Percentiles rank a stretch among this genome's conserved stretches.
phyloP scores from a whole-genome alignment of 768 basidiomycete genomes.

The Lactifluus rugatus region DNA sequence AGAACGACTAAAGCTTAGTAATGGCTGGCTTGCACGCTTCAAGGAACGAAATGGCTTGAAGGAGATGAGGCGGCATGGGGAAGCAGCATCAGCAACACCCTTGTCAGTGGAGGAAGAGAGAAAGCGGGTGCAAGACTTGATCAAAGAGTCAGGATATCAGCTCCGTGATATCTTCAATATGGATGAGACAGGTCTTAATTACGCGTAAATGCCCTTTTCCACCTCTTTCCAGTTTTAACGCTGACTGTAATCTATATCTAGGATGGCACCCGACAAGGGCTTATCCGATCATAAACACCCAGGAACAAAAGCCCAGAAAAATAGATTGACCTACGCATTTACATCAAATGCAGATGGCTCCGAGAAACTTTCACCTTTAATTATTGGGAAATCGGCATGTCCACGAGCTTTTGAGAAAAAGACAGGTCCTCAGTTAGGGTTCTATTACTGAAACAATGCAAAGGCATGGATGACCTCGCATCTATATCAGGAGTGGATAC shows the following conservation, averaged over 20 bases:
- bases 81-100: background rate
- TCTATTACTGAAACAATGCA: too few species aligned
- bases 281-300: background rate
- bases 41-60: background rate
- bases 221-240: background rate
- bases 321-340: background rate
- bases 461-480: background rate
- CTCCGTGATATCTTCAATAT: too few species aligned
- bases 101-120: background rate
- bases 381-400: background rate
- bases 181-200: background rate
- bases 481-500: background rate
- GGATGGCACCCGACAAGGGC: background rate
- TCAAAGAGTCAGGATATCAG: background rate
- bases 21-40: background rate
- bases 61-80: background rate
- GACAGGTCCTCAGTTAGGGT: too few species aligned
- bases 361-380: too few species aligned
- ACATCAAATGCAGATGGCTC: too few species aligned
- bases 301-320: background rate
- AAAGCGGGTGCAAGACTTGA: background rate
- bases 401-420: background rate
- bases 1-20: background rate
- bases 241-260: background rate
- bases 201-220: background rate